These are phyloP conservation scores for Apium graveolens DNA, from an alignment of 129 eudicot genomes.

Conservation along the genomic window DNA sequence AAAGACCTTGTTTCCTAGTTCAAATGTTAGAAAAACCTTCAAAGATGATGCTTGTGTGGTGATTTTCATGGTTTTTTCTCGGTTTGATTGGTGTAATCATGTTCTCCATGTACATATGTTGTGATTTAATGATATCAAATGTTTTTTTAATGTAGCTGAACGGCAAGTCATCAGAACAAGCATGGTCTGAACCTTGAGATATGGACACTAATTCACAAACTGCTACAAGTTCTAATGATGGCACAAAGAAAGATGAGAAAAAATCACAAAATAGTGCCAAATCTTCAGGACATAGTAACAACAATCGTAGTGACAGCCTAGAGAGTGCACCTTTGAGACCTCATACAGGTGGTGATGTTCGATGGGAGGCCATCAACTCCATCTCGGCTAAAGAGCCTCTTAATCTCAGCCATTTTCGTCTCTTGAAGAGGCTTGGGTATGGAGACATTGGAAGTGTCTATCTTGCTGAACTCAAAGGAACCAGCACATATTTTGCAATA, in stretches of 20 bases:
- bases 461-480: slow-evolving; percentile 68
- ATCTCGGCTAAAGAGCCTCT: slow-evolving; percentile 44
- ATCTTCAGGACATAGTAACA: slow-evolving; percentile 8
- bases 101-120: background rate
- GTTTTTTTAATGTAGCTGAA: slow-evolving; percentile 11
- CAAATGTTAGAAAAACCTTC: background rate
- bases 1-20: background rate
- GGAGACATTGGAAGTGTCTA: slow-evolving; percentile 93
- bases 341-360: slow-evolving; percentile 71
- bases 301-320: slow-evolving; percentile 33
- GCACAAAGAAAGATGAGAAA: slow-evolving; percentile 14
- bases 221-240: slow-evolving; percentile 8
- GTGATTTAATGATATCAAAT: background rate
- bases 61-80: background rate
- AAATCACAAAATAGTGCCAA: slow-evolving; percentile 4
- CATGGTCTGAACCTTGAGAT: slow-evolving; percentile 15
- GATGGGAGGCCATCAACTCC: slow-evolving; percentile 77
- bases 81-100: background rate
- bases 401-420: slow-evolving; percentile 70
- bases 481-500: slow-evolving; percentile 67
- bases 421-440: slow-evolving; percentile 77
- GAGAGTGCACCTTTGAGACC: slow-evolving; percentile 53
- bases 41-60: background rate
- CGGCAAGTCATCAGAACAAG: slow-evolving; percentile 20
- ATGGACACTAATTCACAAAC: slow-evolving; percentile 18